Base-by-base conservation (phyloP, 2,329 filamentous ascomycete genomes). In the Akanthomyces dipterigenus region DNA sequence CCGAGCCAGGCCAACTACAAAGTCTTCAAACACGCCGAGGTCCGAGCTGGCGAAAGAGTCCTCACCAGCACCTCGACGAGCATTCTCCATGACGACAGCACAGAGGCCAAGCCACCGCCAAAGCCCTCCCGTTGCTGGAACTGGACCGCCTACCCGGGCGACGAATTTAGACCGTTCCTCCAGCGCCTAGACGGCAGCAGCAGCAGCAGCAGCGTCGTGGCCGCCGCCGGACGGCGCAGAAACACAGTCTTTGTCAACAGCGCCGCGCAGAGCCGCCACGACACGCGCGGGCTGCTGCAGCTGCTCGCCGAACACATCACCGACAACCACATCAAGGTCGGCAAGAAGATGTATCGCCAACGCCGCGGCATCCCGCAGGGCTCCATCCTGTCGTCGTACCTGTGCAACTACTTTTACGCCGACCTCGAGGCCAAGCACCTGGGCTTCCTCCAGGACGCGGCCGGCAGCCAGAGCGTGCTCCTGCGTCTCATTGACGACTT, bases 401-500 rank as follows among this genome's bases (percentile, higher is more conserved):
- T 99, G 5, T 98, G 95, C 79, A 98, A 92, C 74, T 93, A 96
- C 75, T 97, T 98, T 73, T 99, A 99, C 70, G 93, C 90, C 6
- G 87, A 95, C 64, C 82, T 98, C 1, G 95, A 99, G 73, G 75
- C 75, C 7, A 80, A 86, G 28, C 77, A 88, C 16, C 78, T 98
- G 2, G 70, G 69, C 0, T 98, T 97, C 69, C 74, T 95, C 38
- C 18, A 14, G 7, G 26, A 31, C n/a, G n/a, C n/a, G 5, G 48
- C 26, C 3, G 38, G 16, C 28, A n/a, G 24, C 12, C 5, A 14
- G 11, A 88, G 83, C 54, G 74, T 97, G 3, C 78, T 99, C 8
- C 74, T 98, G 57, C 83, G 95, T 18, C 81, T 97, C 11, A 90
- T 96, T 46, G 95, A 99, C 67, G 95, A 99, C 69, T 99, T 98